Base-by-base conservation (phyloP, 306 rosid species). In the Cucumis hystrix region DNA sequence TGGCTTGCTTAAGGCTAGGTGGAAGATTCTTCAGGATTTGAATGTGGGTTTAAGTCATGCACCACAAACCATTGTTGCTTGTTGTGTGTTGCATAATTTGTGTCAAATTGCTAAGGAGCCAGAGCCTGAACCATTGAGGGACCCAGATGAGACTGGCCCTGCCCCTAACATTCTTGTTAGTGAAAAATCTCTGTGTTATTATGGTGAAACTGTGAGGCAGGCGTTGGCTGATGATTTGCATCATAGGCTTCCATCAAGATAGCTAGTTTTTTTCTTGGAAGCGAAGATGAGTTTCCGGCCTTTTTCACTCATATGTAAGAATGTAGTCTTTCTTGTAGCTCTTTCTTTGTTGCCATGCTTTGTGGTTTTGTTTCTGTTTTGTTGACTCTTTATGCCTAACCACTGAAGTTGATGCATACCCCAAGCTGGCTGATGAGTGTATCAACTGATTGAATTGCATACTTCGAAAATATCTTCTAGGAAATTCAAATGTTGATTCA, bases 51-150 rank as follows among this genome's bases (percentile, higher is more conserved):
- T 89, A 23, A 89, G 86, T 58, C 98, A 95, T 40, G 97, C 89
- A 0, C 97, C 98, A 1, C 97, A 95, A 35, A 95, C 97, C 0
- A 85, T 92, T 33, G 97, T 95, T 17, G 98, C 97, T 41, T 95
- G 97, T 72, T 95, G 98, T 63, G 98, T 95, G 25, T 39, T 95
- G 88, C 97, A 95, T 73, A 95, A 95, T 75, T 75, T 95, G 80
- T 95, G 98, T 75, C 98, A 95, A 80, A 89, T 95, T 82, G 98
- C 96, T 0, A 89, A 96, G 85, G 98, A 95, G 21, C 98, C 97
- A 0, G 97, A 95, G 58, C 98, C 97, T 0, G 98, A 88, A 79
- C 80, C 81, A 1, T 92, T 91, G 97, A 95, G 89, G 87, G 97
- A 89, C 60, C 97, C 93, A 6, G 97, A 95, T 47, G 97, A 95